These are phyloP conservation scores for Aspergillus proliferans DNA, from an alignment of 2,329 filamentous ascomycete genomes.

Conservation along the genomic window DNA sequence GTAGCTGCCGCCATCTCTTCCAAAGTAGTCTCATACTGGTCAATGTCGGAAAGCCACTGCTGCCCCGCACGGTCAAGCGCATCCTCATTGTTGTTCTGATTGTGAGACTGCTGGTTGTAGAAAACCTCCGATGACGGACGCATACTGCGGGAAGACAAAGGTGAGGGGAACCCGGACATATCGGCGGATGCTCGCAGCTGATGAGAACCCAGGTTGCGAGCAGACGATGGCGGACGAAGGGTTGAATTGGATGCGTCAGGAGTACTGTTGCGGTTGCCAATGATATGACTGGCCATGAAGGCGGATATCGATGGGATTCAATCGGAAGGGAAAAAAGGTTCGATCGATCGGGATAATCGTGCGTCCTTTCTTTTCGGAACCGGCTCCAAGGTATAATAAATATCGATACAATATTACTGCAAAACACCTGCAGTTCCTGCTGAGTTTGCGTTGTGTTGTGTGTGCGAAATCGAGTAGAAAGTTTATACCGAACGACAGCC, in stretches of 20 bases:
- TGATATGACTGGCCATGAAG: slow-evolving; percentile 57
- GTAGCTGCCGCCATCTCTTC: slow-evolving; percentile 99
- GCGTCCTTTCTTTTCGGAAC: background rate
- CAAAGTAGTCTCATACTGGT: slow-evolving; percentile 96
- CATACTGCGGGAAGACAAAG: slow-evolving; percentile 67
- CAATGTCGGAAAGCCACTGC: slow-evolving; percentile 98
- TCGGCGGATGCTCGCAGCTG: slow-evolving; percentile 93
- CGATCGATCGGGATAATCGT: background rate
- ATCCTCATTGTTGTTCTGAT: slow-evolving; percentile 66
- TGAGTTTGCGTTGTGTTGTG: slow-evolving; percentile 44
- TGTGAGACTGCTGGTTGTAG: slow-evolving; percentile 70
- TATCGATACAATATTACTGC: slow-evolving; percentile 35
- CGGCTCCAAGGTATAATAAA: slow-evolving; percentile 23
- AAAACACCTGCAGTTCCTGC: slow-evolving; percentile 73
- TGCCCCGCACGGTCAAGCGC: slow-evolving; percentile 88
- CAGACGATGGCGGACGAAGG: slow-evolving; percentile 76
- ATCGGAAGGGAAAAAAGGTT: background rate
- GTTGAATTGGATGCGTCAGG: slow-evolving; percentile 80
- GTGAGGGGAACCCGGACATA: slow-evolving; percentile 76
- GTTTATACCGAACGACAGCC: slow-evolving; percentile 2
- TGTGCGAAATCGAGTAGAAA: slow-evolving; percentile 14
- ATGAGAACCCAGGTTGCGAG: slow-evolving; percentile 70
- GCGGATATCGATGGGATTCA: slow-evolving; percentile 3
- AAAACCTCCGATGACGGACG: slow-evolving; percentile 90
- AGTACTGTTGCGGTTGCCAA: slow-evolving; percentile 91